Percentiles rank a stretch among this genome's conserved stretches.
Conservation (phyloP, 2,329 filamentous ascomycete species). For the Hirsutella thompsonii region DNA sequence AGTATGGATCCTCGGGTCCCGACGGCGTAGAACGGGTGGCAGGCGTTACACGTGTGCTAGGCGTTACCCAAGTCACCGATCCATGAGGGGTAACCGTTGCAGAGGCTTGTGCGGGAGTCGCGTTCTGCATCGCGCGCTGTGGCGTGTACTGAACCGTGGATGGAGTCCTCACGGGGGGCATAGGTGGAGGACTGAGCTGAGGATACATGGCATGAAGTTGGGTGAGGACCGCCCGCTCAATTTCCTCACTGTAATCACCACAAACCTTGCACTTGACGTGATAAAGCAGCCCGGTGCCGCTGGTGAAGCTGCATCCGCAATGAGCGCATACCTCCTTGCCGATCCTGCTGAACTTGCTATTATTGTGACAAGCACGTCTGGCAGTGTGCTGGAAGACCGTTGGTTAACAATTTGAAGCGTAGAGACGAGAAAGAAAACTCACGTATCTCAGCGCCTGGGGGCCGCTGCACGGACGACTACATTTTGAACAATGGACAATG, state of each 20-base stretch:
- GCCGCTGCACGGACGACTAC: constrained; percentile 22
- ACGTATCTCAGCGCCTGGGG: constrained; percentile 17
- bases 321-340: constrained; percentile 26
- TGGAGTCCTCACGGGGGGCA: not conserved
- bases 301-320: constrained; percentile 32
- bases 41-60: no score
- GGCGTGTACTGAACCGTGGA: not conserved
- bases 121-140: not conserved
- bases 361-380: constrained; percentile 13
- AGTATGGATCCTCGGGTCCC: constrained; percentile 26
- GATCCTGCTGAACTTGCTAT: constrained; percentile 5
- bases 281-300: constrained; percentile 27
- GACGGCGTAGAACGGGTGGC: constrained; percentile 4
- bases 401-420: constrained; percentile 4
- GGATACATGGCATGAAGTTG: not conserved
- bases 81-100: constrained; percentile 1
- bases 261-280: constrained; percentile 33
- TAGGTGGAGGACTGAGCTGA: not conserved
- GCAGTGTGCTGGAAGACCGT: constrained; percentile 13
- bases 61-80: not conserved
- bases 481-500: constrained; percentile 15
- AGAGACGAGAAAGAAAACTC: constrained; percentile 6
- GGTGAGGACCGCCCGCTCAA: not conserved
- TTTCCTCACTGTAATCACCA: constrained; percentile 21
- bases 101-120: not conserved